phyloP scores from a whole-genome alignment of 225 moss, liverwort and hornwort species.

The Antitrichia curtipendula region DNA sequence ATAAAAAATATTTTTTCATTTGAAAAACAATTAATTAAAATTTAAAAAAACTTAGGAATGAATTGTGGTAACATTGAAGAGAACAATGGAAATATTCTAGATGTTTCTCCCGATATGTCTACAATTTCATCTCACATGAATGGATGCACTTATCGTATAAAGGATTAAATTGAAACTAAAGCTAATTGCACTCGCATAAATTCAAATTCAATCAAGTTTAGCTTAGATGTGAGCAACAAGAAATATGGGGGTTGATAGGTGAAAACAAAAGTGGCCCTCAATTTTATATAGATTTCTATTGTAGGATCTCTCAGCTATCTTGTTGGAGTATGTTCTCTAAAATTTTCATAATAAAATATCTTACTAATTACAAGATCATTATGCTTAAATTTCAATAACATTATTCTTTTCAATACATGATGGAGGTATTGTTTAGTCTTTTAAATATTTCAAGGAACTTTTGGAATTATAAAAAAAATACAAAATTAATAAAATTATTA shows the following conservation, averaged over 20 bases:
- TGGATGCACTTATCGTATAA: too few species aligned
- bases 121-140: too few species aligned
- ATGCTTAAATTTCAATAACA: not conserved
- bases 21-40: not conserved
- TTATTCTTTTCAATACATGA: not conserved
- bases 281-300: too few species aligned
- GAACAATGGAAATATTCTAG: not conserved
- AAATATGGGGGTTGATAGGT: too few species aligned
- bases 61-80: not conserved
- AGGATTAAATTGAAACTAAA: not conserved
- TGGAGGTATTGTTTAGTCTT: not conserved
- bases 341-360: rapidly evolving
- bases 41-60: not conserved
- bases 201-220: not conserved
- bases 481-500: not conserved
- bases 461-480: not conserved
- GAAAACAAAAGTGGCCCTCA: not conserved
- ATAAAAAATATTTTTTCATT: not conserved
- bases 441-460: not conserved
- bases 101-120: too few species aligned
- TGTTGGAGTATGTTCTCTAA: not conserved
- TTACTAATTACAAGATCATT: not conserved
- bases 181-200: too few species aligned
- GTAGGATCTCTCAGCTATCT: rapidly evolving
- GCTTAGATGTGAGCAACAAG: not conserved